A percentile compares a stretch with the other conserved stretches of the same genome.
These are phyloP conservation scores for Apiospora malaysiana DNA, from an alignment of 2,329 filamentous ascomycete genomes.

Conservation along the genomic window DNA sequence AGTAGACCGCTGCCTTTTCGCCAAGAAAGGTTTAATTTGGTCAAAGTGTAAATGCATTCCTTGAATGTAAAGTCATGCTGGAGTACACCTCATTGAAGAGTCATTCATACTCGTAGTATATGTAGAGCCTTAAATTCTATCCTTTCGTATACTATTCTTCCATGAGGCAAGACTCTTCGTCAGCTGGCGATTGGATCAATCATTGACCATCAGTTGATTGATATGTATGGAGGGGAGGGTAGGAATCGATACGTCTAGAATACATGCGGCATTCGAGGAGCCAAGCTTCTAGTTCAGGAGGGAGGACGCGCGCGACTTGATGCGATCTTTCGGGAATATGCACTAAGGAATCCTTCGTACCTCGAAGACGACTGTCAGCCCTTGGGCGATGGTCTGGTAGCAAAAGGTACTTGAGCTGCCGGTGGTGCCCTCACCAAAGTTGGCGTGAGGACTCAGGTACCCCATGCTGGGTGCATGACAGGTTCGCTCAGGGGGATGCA, in stretches of 20 bases:
- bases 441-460: neutral
- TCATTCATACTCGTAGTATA: neutral
- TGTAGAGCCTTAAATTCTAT: neutral
- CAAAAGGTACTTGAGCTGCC: neutral
- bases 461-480: slow-evolving; percentile 4
- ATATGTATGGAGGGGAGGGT: neutral
- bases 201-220: too few relatives aligned
- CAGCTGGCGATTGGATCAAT: neutral
- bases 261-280: slow-evolving; percentile 1
- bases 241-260: neutral
- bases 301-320: slow-evolving; percentile 16
- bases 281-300: slow-evolving; percentile 10
- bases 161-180: neutral
- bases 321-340: slow-evolving; percentile 4
- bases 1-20: neutral
- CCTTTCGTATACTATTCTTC: neutral
- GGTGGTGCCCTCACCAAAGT: neutral
- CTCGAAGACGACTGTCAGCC: neutral
- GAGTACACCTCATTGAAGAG: neutral
- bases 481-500: slow-evolving; percentile 7
- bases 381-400: neutral
- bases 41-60: neutral
- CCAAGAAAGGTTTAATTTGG: neutral
- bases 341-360: neutral
- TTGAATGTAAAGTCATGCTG: neutral